Evolutionary conservation across 2,329 filamentous ascomycete genomes (phyloP), one percentile per base, ranked within the genome.

Genomic region (Hypoxylon sp.): DNA sequence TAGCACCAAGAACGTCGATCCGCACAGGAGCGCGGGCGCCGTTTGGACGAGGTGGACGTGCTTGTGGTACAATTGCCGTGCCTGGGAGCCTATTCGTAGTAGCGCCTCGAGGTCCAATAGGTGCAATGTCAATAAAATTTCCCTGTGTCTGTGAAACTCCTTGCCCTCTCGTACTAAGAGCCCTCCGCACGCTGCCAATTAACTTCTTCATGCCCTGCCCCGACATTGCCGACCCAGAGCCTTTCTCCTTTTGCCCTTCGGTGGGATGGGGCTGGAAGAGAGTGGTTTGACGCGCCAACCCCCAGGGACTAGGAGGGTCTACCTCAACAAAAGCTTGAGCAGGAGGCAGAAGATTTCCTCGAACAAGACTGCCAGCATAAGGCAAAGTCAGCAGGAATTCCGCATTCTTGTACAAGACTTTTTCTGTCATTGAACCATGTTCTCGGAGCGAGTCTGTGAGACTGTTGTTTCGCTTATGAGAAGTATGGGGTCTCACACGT

Each of bases 381-480:
- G 91, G 89, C 22, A 90, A 83, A 9, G 90, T 85, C 70, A 91
- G 85, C 13, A 90, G 80, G 14, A 90, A 80, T 64, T 90, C 88
- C 3, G 84, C 82, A 22, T 87, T 87, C 69, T 86, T 87, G 69
- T 84, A 83, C 1, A 84, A 77, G 3, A 84, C 76, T 65, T 83
- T 86, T 50, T 88, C 86, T 3, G 82, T 79, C 11, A 78, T 65
- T 5, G 80, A 79, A 22, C 79, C 88, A 80, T 82, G 90, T 80
- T 96, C 92, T 72, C 94, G 85, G 56, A 95, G 80, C 0, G 94
- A 95, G 80, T 98, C 93, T 0, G 92, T 93, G 74, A 96, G 91
- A 78, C 94, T 98, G 54, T 91, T 94, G 76, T 93, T 97, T 22
- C 94, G 90, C 79, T 94, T 94, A 80, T 97, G 94, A 2, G 87